phyloP scores from a whole-genome alignment of 805 yeast species.

The Barnettozyma siamensis region DNA sequence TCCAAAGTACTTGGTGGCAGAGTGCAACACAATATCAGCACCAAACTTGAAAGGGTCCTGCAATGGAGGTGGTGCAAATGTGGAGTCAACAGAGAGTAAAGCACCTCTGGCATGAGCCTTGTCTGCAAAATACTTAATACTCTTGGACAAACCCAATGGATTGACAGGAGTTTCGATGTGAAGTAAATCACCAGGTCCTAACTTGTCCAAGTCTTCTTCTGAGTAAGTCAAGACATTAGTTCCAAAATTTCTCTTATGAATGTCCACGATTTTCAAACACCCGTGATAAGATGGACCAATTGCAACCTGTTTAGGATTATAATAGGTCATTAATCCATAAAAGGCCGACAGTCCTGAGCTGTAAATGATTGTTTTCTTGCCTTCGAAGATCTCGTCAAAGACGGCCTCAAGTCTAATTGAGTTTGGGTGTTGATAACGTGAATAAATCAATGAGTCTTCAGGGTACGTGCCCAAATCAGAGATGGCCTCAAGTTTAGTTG shows the following conservation, averaged over 20 bases:
- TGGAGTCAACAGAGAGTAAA: constrained; percentile 65
- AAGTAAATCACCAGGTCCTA: constrained; percentile 61
- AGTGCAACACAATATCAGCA: constrained; percentile 86
- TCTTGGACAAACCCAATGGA: constrained; percentile 67
- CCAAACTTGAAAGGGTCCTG: constrained; percentile 77
- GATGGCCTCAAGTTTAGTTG: constrained; percentile 46
- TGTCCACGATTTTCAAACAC: constrained; percentile 60
- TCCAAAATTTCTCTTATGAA: constrained; percentile 57
- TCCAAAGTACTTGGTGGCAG: constrained; percentile 90
- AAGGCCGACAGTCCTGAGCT: constrained; percentile 80
- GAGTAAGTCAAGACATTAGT: constrained; percentile 41
- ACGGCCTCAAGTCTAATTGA: constrained; percentile 61
- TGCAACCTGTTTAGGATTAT: constrained; percentile 68
- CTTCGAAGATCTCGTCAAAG: constrained; percentile 47
- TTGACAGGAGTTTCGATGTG: constrained; percentile 88
- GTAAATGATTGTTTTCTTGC: constrained; percentile 63
- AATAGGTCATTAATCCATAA: constrained; percentile 62
- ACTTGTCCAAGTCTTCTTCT: constrained; percentile 42
- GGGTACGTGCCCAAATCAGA: constrained; percentile 31
- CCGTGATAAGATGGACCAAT: constrained; percentile 87
- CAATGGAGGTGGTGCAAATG: constrained; percentile 92
- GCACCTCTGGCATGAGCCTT: constrained; percentile 80
- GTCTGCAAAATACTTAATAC: constrained; percentile 56
- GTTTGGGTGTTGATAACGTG: constrained; percentile 73
- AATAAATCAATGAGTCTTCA: constrained; percentile 47